Percentiles rank a stretch among this genome's conserved stretches.
Evolutionary conservation across 2,329 filamentous ascomycete species (phyloP).

Genomic region (Pleochaeta shiraiana): DNA sequence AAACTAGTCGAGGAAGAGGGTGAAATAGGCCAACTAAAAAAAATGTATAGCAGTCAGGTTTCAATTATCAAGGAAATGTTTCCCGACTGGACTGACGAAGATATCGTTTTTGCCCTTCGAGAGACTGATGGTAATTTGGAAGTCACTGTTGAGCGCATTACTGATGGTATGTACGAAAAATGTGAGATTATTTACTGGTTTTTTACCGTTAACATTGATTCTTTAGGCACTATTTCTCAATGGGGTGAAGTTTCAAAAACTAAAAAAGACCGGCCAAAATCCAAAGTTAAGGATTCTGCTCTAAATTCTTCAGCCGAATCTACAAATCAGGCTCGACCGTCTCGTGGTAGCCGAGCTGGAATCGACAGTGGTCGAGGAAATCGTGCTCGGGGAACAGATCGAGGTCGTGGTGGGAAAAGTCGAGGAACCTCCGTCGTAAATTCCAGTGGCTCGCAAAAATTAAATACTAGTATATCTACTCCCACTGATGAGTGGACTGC

Average conservation of each 20-base stretch:
- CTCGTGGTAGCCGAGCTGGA: slow-evolving; percentile 35
- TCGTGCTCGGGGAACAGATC: slow-evolving; percentile 38
- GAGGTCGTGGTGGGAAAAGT: slow-evolving; percentile 36
- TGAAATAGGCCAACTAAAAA: slow-evolving; percentile 81
- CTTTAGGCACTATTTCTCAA: slow-evolving; percentile 51
- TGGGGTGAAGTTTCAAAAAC: slow-evolving; percentile 69
- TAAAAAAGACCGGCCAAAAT: slow-evolving; percentile 50
- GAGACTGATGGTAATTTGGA: slow-evolving; percentile 68
- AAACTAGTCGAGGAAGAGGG: slow-evolving; percentile 56
- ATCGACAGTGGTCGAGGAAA: slow-evolving; percentile 38
- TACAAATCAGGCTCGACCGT: slow-evolving; percentile 24
- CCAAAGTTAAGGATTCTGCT: slow-evolving; percentile 40
- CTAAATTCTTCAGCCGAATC: slow-evolving; percentile 30
- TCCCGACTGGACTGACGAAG: slow-evolving; percentile 85
- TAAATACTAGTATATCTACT: slow-evolving; percentile 34
- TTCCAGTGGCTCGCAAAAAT: slow-evolving; percentile 37
- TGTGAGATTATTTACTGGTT: background rate
- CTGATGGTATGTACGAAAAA: slow-evolving; percentile 36
- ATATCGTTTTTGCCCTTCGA: slow-evolving; percentile 79
- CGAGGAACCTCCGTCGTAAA: slow-evolving; percentile 36
- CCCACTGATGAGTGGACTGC: slow-evolving; percentile 48
- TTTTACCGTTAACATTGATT: background rate
- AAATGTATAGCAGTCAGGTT: slow-evolving; percentile 63
- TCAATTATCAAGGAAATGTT: slow-evolving; percentile 79
- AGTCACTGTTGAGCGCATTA: slow-evolving; percentile 54